Conservation (phyloP, 1,284 basidiomycete genomes). For the Trametes hirsuta region DNA sequence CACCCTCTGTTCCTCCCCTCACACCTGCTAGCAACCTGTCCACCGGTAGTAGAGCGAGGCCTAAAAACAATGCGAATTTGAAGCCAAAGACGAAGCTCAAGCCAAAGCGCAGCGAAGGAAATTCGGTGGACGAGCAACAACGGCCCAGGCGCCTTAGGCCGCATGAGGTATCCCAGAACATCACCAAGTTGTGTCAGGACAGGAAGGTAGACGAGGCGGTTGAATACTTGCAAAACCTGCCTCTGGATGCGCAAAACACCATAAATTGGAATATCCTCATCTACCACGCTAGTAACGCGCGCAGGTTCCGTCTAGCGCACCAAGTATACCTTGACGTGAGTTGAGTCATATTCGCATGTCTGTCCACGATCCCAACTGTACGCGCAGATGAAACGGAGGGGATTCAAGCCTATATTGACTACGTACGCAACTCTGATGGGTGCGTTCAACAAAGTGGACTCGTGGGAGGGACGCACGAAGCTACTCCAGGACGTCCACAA, state of each 20-base stretch:
- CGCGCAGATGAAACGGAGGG: slow-evolving; percentile 79
- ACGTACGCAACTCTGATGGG: slow-evolving; percentile 69
- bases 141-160: slow-evolving; percentile 44
- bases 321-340: slow-evolving; percentile 69
- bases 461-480: slow-evolving; percentile 58
- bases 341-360: slow-evolving; percentile 15
- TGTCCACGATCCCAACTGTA: not conserved
- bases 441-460: slow-evolving; percentile 58
- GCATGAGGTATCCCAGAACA: slow-evolving; percentile 56
- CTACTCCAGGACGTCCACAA: slow-evolving; percentile 63
- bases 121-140: not conserved
- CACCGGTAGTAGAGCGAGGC: not conserved
- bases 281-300: slow-evolving; percentile 55
- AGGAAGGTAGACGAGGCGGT: slow-evolving; percentile 64
- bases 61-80: not conserved
- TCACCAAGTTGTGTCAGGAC: slow-evolving; percentile 56
- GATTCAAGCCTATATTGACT: slow-evolving; percentile 63
- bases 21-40: not conserved
- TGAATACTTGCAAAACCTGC: slow-evolving; percentile 60
- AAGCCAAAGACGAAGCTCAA: not conserved
- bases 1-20: not conserved
- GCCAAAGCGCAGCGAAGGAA: not conserved
- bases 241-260: slow-evolving; percentile 69
- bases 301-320: slow-evolving; percentile 60
- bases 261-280: slow-evolving; percentile 78